Conservation (phyloP, 169 alveolate species). For the Theileria luwenshuni region DNA sequence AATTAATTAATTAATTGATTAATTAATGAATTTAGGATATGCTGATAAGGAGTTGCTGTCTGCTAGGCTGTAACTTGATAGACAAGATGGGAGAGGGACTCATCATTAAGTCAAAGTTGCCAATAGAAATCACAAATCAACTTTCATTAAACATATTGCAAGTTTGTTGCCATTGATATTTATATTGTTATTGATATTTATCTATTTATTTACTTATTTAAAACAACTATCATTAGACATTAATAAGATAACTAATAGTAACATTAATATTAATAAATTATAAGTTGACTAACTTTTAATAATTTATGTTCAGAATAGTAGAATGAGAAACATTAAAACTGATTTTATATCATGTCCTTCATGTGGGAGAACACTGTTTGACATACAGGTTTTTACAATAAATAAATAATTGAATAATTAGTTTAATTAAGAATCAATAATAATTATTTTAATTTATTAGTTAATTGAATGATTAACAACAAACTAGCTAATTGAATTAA, state of each 20-base stretch:
- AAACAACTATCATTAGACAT: too few species aligned
- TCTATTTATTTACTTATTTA: background rate
- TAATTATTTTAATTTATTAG: too few species aligned
- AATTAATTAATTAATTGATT: too few species aligned
- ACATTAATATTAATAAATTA: background rate
- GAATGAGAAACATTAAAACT: constrained; percentile 83
- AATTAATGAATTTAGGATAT: constrained; percentile 39
- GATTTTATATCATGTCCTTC: constrained; percentile 89
- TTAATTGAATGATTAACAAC: too few species aligned
- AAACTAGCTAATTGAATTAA: too few species aligned
- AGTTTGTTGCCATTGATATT: too few species aligned
- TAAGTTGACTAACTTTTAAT: background rate
- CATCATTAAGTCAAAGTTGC: constrained; percentile 33
- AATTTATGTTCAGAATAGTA: constrained; percentile 70
- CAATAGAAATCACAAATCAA: constrained; percentile 40
- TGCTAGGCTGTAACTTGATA: constrained; percentile 36
- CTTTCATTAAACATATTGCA: constrained; percentile 51
- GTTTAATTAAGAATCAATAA: too few species aligned
- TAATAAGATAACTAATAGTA: background rate
- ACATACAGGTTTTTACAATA: constrained; percentile 63
- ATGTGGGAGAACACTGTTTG: constrained; percentile 87
- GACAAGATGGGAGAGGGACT: constrained; percentile 67
- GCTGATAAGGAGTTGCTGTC: constrained; percentile 33
- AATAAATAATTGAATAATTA: too few species aligned
- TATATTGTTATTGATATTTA: too few species aligned